Conservation (phyloP, 768 basidiomycete genomes). For the Boletus reticuloceps region DNA sequence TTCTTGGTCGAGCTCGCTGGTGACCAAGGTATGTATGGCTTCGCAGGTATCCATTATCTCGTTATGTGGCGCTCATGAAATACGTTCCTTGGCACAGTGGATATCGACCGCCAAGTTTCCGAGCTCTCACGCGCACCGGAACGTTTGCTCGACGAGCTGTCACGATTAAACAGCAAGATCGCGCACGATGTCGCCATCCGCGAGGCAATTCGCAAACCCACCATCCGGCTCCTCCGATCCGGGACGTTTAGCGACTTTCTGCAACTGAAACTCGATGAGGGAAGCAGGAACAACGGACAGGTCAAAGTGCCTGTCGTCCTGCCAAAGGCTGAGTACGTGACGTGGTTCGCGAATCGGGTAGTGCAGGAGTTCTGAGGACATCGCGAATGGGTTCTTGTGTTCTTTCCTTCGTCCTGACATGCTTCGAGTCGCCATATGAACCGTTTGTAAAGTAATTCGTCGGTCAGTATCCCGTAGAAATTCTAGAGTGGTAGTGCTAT, state of each 20-base stretch:
- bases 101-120: not conserved
- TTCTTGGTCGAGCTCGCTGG: conserved; percentile 17
- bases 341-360: conserved; percentile 17
- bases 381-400: not conserved
- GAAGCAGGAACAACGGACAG: conserved; percentile 4
- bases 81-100: not conserved
- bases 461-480: too few relatives aligned
- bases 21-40: conserved; percentile 1
- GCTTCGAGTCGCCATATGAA: too few relatives aligned
- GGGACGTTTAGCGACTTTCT: conserved; percentile 24
- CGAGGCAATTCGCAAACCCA: conserved; percentile 5
- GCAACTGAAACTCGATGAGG: conserved; percentile 15
- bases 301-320: conserved; percentile 24
- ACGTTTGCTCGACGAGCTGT: conserved; percentile 10
- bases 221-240: conserved; percentile 18
- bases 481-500: too few relatives aligned
- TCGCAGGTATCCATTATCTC: not conserved
- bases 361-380: conserved; percentile 9
- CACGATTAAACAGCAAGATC: not conserved
- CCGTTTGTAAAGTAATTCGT: too few relatives aligned
- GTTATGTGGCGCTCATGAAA: not conserved
- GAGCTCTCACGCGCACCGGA: not conserved
- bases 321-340: conserved; percentile 1
- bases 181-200: too few relatives aligned
- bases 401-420: too few relatives aligned